A percentile compares a stretch with the other conserved stretches of the same genome.
These are phyloP conservation scores for Neurospora sp. DNA, from an alignment of 495 filamentous ascomycete genomes.

Conservation along the genomic window DNA sequence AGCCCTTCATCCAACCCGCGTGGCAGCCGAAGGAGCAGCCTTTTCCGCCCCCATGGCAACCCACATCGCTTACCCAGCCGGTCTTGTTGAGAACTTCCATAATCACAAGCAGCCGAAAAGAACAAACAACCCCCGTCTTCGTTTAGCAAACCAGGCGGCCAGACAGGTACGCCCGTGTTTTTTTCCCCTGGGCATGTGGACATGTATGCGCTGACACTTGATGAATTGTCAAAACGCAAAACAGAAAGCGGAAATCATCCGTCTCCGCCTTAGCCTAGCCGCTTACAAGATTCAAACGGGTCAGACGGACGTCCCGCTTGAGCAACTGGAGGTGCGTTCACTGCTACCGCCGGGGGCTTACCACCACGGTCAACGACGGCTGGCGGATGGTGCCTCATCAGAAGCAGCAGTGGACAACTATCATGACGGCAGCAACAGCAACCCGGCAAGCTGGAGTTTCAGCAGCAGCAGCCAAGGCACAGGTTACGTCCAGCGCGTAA, in stretches of 20 bases:
- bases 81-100: neutral
- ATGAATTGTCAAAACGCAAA: neutral
- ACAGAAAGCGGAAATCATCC: slow-evolving; percentile 41
- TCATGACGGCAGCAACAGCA: neutral
- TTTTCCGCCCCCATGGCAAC: neutral
- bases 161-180: neutral
- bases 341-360: slow-evolving; percentile 3
- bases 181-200: neutral
- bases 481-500: neutral
- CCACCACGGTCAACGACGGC: neutral
- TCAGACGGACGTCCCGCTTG: slow-evolving; percentile 40
- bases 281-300: slow-evolving; percentile 45
- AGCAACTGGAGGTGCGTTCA: slow-evolving; percentile 24
- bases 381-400: neutral
- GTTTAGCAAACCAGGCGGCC: neutral
- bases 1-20: neutral
- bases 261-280: slow-evolving; percentile 40
- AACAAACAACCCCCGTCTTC: slow-evolving; percentile 3
- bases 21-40: neutral
- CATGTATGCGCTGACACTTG: neutral
- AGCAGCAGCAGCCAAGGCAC: neutral
- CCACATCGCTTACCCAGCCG: neutral
- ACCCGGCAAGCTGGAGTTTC: neutral
- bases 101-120: neutral
- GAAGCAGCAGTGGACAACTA: neutral